Percentiles rank a stretch among this genome's conserved stretches.
These are phyloP conservation scores for Phytophthora multivora DNA, from an alignment of 352 stramenopile species.

Conservation along the genomic window DNA sequence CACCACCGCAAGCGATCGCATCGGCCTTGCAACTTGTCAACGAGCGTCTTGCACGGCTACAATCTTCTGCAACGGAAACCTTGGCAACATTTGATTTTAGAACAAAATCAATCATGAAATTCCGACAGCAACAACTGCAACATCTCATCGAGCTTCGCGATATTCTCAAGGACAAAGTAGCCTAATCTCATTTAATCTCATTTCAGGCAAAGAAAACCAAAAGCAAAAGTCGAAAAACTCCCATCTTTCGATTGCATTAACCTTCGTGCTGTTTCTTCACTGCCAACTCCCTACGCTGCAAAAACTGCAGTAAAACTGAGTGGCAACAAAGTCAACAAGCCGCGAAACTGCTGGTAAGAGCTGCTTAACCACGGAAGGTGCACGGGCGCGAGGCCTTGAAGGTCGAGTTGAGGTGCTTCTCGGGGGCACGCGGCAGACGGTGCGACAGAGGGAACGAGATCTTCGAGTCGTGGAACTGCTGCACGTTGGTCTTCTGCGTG, in stretches of 20 bases:
- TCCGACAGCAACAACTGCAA: constrained; percentile 33
- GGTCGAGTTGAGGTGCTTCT: constrained; percentile 95
- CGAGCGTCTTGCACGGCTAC: constrained; percentile 4
- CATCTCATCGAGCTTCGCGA: constrained; percentile 10
- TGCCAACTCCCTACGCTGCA: not conserved
- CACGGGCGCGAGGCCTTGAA: constrained; percentile 97
- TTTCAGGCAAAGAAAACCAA: not conserved
- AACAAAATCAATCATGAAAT: constrained; percentile 23
- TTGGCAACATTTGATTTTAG: constrained; percentile 9
- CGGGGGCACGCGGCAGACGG: constrained; percentile 92
- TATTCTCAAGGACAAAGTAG: not conserved
- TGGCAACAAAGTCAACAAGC: constrained; percentile 8
- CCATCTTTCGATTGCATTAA: constrained; percentile 49
- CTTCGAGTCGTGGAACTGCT: constrained; percentile 97
- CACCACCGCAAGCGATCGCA: constrained; percentile 7
- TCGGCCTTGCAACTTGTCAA: constrained; percentile 13
- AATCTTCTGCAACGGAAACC: not conserved
- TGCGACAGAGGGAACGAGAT: constrained; percentile 99
- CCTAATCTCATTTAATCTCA: too few species aligned
- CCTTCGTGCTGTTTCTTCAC: constrained; percentile 12
- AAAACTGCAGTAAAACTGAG: not conserved
- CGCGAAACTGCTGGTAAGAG: constrained; percentile 10
- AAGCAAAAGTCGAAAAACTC: constrained; percentile 42
- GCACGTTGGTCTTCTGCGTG: constrained; percentile 95
- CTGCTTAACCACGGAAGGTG: constrained; percentile 97